These are phyloP conservation scores for Fusarium sp. DNA, from an alignment of 2,329 filamentous ascomycete species.

Conservation along the genomic window DNA sequence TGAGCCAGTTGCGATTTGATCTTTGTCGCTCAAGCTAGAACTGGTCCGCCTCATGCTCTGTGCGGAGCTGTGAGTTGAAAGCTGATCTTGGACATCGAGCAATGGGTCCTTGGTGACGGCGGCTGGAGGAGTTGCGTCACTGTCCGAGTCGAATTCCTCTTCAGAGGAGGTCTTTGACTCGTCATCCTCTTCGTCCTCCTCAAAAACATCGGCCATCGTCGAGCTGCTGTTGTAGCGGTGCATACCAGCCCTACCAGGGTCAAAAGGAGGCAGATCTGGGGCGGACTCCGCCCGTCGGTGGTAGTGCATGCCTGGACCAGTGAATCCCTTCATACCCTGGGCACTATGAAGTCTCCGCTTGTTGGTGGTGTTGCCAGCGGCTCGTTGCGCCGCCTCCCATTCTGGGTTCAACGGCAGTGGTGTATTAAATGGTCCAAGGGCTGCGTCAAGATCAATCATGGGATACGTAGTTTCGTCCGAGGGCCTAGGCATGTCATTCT, in stretches of 20 bases:
- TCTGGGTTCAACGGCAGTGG: slow-evolving; percentile 69
- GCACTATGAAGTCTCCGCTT: slow-evolving; percentile 80
- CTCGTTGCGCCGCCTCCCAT: slow-evolving; percentile 71
- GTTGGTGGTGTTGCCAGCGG: slow-evolving; percentile 61
- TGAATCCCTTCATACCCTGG: slow-evolving; percentile 72
- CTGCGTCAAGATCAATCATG: slow-evolving; percentile 93
- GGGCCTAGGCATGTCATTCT: slow-evolving; percentile 48
- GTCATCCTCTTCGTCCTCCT: slow-evolving; percentile 76
- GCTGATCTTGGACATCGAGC: slow-evolving; percentile 36
- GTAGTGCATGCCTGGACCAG: slow-evolving; percentile 74
- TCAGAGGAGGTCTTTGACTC: slow-evolving; percentile 55
- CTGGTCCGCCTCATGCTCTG: slow-evolving; percentile 53
- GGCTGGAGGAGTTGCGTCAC: slow-evolving; percentile 49
- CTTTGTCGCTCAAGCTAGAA: slow-evolving; percentile 55
- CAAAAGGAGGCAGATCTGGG: slow-evolving; percentile 79
- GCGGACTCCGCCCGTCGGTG: slow-evolving; percentile 82
- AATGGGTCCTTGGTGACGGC: slow-evolving; percentile 36
- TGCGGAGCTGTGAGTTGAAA: slow-evolving; percentile 36
- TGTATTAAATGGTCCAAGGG: slow-evolving; percentile 90
- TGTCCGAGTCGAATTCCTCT: slow-evolving; percentile 57
- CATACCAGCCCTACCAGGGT: slow-evolving; percentile 64
- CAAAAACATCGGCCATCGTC: slow-evolving; percentile 86
- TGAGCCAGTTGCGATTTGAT: slow-evolving; percentile 40
- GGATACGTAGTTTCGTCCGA: slow-evolving; percentile 72
- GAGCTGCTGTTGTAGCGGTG: slow-evolving; percentile 70